These are phyloP conservation scores for Hepatocystis sp. DNA, from an alignment of 169 alveolate species.

Conservation along the genomic window DNA sequence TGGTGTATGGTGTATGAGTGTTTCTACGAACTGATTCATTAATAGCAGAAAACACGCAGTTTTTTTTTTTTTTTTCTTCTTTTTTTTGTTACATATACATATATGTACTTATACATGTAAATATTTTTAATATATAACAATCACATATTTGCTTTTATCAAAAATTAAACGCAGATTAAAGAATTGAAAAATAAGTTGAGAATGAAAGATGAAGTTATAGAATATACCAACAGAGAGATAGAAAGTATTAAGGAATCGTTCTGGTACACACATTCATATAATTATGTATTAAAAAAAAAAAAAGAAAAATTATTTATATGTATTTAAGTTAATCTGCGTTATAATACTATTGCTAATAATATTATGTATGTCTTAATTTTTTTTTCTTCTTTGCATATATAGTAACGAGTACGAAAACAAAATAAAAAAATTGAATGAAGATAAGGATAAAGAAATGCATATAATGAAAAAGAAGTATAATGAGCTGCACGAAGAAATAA, in stretches of 20 bases:
- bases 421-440: conserved; percentile 40
- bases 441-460: conserved; percentile 53
- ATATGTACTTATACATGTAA: no score
- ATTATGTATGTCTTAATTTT: background rate
- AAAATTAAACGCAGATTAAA: conserved; percentile 41
- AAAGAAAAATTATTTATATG: no score
- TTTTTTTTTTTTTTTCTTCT: no score
- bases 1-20: no score
- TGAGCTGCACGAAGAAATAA: conserved; percentile 46
- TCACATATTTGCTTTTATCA: no score
- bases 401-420: conserved; percentile 65
- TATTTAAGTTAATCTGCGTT: no score
- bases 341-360: background rate
- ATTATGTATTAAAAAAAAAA: no score
- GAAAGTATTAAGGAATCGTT: conserved; percentile 68
- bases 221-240: conserved; percentile 59
- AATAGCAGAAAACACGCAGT: no score
- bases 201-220: conserved; percentile 58
- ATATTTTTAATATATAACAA: no score
- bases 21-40: no score
- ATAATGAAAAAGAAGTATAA: conserved; percentile 28
- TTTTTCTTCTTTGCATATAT: background rate
- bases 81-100: no score
- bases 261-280: conserved; percentile 44
- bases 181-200: conserved; percentile 53